Base-by-base conservation (phyloP, 768 basidiomycete genomes). In the Boletus subcaerulescens region DNA sequence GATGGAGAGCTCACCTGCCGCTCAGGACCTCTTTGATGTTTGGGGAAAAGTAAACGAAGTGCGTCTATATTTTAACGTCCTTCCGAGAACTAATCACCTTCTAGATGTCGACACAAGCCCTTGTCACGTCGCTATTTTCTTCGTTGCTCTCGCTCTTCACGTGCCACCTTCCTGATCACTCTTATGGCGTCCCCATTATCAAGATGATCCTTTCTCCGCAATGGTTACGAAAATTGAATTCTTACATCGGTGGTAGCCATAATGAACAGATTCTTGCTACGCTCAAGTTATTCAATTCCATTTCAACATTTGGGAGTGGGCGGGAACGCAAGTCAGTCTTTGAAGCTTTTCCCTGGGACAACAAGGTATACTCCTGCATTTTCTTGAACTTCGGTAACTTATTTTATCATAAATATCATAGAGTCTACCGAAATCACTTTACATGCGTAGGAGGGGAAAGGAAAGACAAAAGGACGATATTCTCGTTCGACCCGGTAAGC, bases 301-400 rank as follows among this genome's bases (percentile, higher is more conserved):
- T 91, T 60, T 84, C 86, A 3, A 65, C 68, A 0, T 91, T 87
- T 64, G 85, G 78, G 2, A 79, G 86, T 22, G 87, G 89, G 17
- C 71, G 77, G 22, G 88, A 91, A 57, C 77, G 80, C 48, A 86
- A 81, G 57, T 63, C 74, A 0, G 75, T 89, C 2, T 68, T 86
- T 26, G 90, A 91, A 50, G 76, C 76, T 0, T 90, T 93, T 69
- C 80, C 82, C 7, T 93, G 91, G 91, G 89, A 89, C 53, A 76
- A 79, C 31, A 92, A 91, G 77, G 91, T 85, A 49, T 2, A 71
- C 1, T 8, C 12, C 33, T 20, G 12, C 29, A 12, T 54, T 10
- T 40, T 3, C 29, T 18, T 17, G 0, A 24, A 18, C 12, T 47
- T 45, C 14, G 26, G 57, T 50, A 22, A 52, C 51, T 56, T 26